phyloP scores from a whole-genome alignment of 2,329 filamentous ascomycete genomes.

The Pleurostoma richardsiae region DNA sequence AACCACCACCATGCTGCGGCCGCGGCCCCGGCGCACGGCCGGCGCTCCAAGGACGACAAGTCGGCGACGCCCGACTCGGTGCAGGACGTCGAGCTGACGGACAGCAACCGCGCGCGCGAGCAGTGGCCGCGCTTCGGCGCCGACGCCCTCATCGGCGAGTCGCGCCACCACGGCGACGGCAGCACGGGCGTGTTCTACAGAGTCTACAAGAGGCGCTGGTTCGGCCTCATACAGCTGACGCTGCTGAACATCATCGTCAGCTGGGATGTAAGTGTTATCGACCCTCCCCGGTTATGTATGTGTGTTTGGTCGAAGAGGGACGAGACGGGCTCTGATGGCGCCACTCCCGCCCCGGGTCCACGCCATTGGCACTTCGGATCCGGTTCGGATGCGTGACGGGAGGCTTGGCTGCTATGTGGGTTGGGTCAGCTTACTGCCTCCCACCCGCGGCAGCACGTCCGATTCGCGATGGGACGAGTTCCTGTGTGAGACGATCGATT shows the following conservation, averaged over 20 bases:
- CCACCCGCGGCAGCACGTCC: no score
- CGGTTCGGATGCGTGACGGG: no score
- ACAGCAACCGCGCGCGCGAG: neutral
- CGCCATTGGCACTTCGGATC: no score
- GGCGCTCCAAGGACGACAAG: slow-evolving; percentile 1
- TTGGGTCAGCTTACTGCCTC: no score
- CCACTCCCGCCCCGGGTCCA: no score
- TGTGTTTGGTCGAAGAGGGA: no score
- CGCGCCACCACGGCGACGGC: slow-evolving; percentile 4
- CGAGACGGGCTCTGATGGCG: no score
- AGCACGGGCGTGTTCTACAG: slow-evolving; percentile 15
- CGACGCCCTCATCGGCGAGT: slow-evolving; percentile 3
- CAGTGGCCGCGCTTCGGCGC: slow-evolving; percentile 4
- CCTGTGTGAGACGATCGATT: no score
- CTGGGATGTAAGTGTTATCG: slow-evolving; percentile 71
- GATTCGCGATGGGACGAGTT: no score
- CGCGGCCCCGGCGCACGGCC: neutral
- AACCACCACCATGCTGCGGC: neutral
- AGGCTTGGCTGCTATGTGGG: no score
- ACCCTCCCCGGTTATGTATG: no score
- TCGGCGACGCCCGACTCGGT: neutral
- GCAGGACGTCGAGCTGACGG: slow-evolving; percentile 1
- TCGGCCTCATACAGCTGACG: slow-evolving; percentile 78
- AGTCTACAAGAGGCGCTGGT: slow-evolving; percentile 79
- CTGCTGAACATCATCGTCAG: slow-evolving; percentile 89